Evolutionary conservation across 805 yeast species (phyloP).

Genomic region (Lachancea sp.): DNA sequence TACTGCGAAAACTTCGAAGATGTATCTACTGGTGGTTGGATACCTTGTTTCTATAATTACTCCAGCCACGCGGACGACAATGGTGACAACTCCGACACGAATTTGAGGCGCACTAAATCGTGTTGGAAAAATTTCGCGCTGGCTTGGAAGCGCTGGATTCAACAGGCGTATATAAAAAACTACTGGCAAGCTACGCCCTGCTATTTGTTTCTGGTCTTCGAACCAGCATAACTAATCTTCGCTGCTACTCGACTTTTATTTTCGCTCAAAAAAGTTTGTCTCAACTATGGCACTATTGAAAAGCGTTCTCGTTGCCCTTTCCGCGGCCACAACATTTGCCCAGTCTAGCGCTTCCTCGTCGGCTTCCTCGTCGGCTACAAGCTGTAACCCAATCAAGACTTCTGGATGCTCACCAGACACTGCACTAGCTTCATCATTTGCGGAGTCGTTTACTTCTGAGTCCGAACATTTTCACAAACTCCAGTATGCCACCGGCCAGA

Average conservation of each 20-base stretch:
- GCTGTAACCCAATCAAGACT: conserved; percentile 42
- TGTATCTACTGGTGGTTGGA: too few species aligned
- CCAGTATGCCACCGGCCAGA: conserved; percentile 38
- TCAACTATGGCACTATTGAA: neutral
- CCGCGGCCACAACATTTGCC: conserved; percentile 3
- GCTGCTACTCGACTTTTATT: too few species aligned
- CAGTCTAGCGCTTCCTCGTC: neutral
- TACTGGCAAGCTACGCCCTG: neutral
- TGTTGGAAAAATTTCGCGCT: neutral
- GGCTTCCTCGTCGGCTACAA: conserved; percentile 11
- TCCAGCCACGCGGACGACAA: neutral
- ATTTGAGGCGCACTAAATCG: neutral
- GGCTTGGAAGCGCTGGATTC: neutral
- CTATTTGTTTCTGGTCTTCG: too few species aligned
- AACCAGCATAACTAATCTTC: too few species aligned
- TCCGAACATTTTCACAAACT: conserved; percentile 38
- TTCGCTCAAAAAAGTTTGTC: too few species aligned
- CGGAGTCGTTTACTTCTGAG: conserved; percentile 45
- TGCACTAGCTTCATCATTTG: conserved; percentile 55
- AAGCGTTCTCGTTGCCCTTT: neutral
- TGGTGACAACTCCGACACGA: conserved; percentile 1
- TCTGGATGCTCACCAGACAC: conserved; percentile 42
- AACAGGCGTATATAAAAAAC: neutral
- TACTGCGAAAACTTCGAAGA: too few species aligned
- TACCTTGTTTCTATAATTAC: neutral